These are phyloP conservation scores for Lipomyces lipofer DNA, from an alignment of 805 yeast species.

Conservation along the genomic window DNA sequence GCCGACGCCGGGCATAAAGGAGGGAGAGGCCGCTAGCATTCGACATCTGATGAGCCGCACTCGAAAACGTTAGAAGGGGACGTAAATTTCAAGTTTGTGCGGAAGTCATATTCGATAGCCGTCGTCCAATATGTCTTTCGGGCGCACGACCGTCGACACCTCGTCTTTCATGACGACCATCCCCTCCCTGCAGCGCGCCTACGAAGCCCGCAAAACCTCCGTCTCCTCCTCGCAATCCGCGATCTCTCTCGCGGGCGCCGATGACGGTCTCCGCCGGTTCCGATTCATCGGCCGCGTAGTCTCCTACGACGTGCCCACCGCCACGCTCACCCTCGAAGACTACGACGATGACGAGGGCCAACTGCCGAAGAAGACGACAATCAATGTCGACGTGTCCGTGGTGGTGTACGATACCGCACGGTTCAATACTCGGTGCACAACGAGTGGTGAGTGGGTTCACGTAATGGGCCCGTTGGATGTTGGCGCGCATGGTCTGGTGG, in stretches of 20 bases:
- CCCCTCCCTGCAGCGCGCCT: not conserved
- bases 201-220: not conserved
- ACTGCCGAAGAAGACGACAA: not conserved
- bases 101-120: no score
- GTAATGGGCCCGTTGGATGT: slow-evolving; percentile 12
- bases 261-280: slow-evolving; percentile 6
- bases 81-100: no score
- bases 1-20: no score
- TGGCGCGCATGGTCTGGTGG: not conserved
- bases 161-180: not conserved
- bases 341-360: slow-evolving; percentile 3
- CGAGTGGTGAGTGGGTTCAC: slow-evolving; percentile 14
- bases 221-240: not conserved
- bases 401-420: slow-evolving; percentile 2
- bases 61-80: no score
- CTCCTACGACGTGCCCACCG: slow-evolving; percentile 10
- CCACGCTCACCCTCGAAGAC: slow-evolving; percentile 11
- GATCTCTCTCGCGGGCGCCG: not conserved
- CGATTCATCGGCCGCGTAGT: slow-evolving; percentile 17
- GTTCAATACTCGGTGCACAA: slow-evolving; percentile 5
- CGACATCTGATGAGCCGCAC: no score
- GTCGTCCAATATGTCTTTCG: no score
- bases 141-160: no score
- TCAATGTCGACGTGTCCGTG: not conserved
- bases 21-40: no score